Conservation (phyloP, 306 rosid species). For the Begonia peltatifolia region DNA sequence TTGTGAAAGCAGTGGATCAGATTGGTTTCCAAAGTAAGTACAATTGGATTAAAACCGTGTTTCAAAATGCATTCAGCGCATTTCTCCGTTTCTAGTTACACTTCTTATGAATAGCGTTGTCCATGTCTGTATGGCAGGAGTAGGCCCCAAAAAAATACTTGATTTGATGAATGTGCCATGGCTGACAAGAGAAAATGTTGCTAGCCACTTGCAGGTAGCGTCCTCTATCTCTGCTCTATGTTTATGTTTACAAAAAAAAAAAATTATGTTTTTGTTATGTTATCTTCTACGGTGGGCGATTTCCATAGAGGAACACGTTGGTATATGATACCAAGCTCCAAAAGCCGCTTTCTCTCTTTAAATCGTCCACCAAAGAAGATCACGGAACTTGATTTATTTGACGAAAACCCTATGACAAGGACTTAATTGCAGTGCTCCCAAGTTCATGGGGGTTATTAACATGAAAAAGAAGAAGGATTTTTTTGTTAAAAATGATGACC, state of each 20-base stretch:
- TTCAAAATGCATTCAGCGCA: conserved; percentile 2
- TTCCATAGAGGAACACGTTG: too few species aligned
- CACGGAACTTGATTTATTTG: too few species aligned
- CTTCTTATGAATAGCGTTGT: conserved; percentile 21
- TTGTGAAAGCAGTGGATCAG: conserved; percentile 88
- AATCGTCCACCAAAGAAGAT: too few species aligned
- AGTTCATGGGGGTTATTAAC: too few species aligned
- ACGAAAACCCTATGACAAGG: too few species aligned
- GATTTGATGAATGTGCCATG: conserved; percentile 92
- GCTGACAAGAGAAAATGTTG: conserved; percentile 92
- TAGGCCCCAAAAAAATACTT: conserved; percentile 89
- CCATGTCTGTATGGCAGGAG: conserved; percentile 70
- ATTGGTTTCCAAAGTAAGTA: conserved; percentile 94
- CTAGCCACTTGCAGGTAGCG: conserved; percentile 94
- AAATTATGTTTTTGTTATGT: background rate
- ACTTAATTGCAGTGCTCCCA: too few species aligned
- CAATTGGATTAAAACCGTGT: conserved; percentile 5
- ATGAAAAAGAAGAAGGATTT: too few species aligned
- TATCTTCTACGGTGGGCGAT: too few species aligned
- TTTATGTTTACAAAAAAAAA: too few species aligned
- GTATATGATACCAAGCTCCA: too few species aligned
- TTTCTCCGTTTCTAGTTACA: conserved; percentile 14
- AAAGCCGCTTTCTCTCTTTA: too few species aligned
- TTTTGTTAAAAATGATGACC: too few species aligned
- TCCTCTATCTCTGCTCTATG: conserved; percentile 2